Evolutionary conservation across 257 asterid genomes (phyloP).

Genomic region (Scutellaria barbata): DNA sequence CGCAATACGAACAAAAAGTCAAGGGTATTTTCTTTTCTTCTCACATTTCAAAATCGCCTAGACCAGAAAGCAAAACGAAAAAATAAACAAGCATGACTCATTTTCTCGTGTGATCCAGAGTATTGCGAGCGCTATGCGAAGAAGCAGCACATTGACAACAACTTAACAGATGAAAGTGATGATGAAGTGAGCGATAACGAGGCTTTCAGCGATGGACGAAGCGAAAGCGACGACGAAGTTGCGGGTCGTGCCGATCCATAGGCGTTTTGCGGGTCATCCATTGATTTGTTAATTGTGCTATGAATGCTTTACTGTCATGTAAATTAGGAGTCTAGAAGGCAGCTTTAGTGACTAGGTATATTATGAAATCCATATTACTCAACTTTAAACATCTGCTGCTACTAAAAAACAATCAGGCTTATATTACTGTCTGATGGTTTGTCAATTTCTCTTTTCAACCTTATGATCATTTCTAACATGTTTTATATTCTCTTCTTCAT

Average conservation of each 20-base stretch:
- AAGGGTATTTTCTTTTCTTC: conserved; percentile 54
- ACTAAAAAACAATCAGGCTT: conserved; percentile 26
- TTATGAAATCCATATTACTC: conserved; percentile 9
- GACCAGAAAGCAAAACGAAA: no score
- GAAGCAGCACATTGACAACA: conserved; percentile 58
- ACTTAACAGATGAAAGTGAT: conserved; percentile 43
- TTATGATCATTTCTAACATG: no score
- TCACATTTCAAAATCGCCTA: no score
- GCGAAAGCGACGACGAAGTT: conserved; percentile 63
- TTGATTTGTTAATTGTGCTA: conserved; percentile 37
- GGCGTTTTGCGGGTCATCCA: conserved; percentile 13
- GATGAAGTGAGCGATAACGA: conserved; percentile 70
- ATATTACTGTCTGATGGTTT: conserved; percentile 32
- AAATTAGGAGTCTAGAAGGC: conserved; percentile 38
- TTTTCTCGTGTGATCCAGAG: conserved; percentile 47
- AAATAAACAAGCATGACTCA: not conserved
- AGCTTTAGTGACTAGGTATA: conserved; percentile 34
- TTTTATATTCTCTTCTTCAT: no score
- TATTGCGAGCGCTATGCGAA: conserved; percentile 83
- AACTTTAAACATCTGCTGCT: conserved; percentile 26
- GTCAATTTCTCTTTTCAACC: not conserved
- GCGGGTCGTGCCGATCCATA: conserved; percentile 67
- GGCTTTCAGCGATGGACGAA: conserved; percentile 61
- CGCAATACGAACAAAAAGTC: conserved; percentile 78
- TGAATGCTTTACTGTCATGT: conserved; percentile 37